Conservation (phyloP, 2,329 filamentous ascomycete genomes). For the Fusarium agapanthi region DNA sequence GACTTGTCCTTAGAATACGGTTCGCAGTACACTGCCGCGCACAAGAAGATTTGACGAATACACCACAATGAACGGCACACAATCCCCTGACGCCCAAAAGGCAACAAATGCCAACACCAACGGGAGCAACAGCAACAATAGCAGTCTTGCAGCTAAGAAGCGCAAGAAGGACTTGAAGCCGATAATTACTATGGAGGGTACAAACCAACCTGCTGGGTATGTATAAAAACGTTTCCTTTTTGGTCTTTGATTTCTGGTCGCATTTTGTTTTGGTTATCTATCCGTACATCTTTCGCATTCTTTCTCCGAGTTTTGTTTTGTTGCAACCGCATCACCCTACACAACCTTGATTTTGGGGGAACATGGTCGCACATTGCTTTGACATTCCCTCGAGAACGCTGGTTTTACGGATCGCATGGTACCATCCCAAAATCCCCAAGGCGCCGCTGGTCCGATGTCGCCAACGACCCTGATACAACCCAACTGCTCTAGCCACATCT, state of each 20-base stretch:
- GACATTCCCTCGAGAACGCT: background rate
- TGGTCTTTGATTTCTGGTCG: background rate
- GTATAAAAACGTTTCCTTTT: constrained; percentile 38
- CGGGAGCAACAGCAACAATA: constrained; percentile 40
- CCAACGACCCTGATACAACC: constrained; percentile 2
- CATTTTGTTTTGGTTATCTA: background rate
- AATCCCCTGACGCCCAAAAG: constrained; percentile 47
- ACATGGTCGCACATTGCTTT: background rate
- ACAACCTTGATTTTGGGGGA: background rate
- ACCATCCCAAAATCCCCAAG: background rate
- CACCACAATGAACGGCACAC: constrained; percentile 40
- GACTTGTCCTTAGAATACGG: background rate
- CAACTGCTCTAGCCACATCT: background rate
- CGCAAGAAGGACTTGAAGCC: constrained; percentile 80
- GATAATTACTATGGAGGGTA: constrained; percentile 76
- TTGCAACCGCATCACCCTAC: background rate
- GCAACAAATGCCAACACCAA: constrained; percentile 42
- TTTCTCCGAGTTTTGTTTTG: background rate
- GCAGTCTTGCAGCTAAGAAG: constrained; percentile 65
- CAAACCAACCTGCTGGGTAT: constrained; percentile 46
- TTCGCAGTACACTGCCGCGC: background rate
- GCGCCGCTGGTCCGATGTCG: background rate
- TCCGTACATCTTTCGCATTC: background rate
- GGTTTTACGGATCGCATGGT: background rate
- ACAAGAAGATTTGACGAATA: constrained; percentile 14